Percentiles rank a stretch among this genome's conserved stretches.
These are phyloP conservation scores for Nakaseomyces sp. DNA, from an alignment of 1,139 yeast genomes.

Conservation along the genomic window DNA sequence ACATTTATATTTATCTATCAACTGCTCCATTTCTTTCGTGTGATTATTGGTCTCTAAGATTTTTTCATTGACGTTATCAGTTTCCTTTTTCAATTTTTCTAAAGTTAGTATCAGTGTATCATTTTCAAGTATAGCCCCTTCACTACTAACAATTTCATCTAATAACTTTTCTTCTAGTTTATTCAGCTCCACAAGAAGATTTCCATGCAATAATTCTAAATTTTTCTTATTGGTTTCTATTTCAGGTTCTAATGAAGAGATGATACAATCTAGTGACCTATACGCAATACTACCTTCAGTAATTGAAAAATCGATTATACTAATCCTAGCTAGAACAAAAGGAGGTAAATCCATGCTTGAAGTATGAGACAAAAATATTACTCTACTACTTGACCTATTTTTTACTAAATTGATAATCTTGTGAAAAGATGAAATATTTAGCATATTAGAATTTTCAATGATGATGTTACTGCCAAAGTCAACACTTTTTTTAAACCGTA, in stretches of 20 bases:
- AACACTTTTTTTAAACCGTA: slow-evolving; percentile 68
- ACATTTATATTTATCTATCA: slow-evolving; percentile 39
- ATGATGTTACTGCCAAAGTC: slow-evolving; percentile 74
- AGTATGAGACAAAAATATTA: background rate
- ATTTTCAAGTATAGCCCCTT: slow-evolving; percentile 62
- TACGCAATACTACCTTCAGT: slow-evolving; percentile 59
- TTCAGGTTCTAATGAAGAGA: slow-evolving; percentile 56
- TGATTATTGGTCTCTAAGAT: slow-evolving; percentile 47
- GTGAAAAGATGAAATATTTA: slow-evolving; percentile 4
- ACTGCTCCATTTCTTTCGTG: slow-evolving; percentile 46
- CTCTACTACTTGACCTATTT: background rate
- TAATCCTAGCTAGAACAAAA: slow-evolving; percentile 53
- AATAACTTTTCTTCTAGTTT: slow-evolving; percentile 55
- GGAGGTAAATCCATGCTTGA: slow-evolving; percentile 35
- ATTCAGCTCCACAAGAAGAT: slow-evolving; percentile 47
- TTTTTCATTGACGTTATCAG: slow-evolving; percentile 46
- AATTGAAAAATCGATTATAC: slow-evolving; percentile 60
- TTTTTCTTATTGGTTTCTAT: slow-evolving; percentile 51
- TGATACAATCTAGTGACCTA: slow-evolving; percentile 51
- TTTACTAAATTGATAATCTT: background rate
- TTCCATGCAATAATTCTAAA: slow-evolving; percentile 48
- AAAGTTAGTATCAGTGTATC: slow-evolving; percentile 51
- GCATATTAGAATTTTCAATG: slow-evolving; percentile 69
- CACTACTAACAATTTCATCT: slow-evolving; percentile 46
- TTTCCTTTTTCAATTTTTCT: slow-evolving; percentile 57